Evolutionary conservation across 257 asterid species (phyloP).

Genomic region (Rhazya stricta): DNA sequence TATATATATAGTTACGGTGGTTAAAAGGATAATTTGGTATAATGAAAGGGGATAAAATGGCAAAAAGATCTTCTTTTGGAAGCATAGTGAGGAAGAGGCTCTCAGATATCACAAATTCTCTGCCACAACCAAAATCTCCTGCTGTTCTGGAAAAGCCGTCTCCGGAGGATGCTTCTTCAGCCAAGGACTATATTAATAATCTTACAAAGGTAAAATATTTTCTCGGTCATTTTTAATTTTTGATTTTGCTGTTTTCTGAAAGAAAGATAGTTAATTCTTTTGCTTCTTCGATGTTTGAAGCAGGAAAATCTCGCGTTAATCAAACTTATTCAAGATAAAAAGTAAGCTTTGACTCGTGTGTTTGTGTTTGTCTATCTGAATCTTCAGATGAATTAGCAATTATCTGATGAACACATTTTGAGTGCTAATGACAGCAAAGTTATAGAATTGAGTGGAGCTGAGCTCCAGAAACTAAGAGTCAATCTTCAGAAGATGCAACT

Average conservation of each 20-base stretch:
- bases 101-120: constrained; percentile 71
- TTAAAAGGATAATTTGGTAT: constrained; percentile 12
- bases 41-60: constrained; percentile 68
- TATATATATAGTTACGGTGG: neutral
- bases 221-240: neutral
- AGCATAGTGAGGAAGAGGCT: constrained; percentile 58
- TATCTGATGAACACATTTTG: constrained; percentile 4
- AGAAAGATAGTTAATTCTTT: neutral
- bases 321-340: constrained; percentile 71
- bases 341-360: constrained; percentile 32
- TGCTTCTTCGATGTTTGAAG: constrained; percentile 16
- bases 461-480: constrained; percentile 55
- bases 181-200: constrained; percentile 40
- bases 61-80: constrained; percentile 70
- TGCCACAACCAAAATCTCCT: constrained; percentile 61
- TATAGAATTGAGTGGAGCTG: constrained; percentile 67
- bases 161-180: constrained; percentile 34
- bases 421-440: constrained; percentile 50
- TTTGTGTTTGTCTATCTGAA: neutral
- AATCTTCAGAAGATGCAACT: constrained; percentile 72
- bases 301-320: constrained; percentile 80
- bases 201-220: constrained; percentile 52
- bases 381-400: neutral
- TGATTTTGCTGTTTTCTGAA: neutral
- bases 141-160: constrained; percentile 29